These are phyloP conservation scores for Aschersonia sp. DNA, from an alignment of 2,329 filamentous ascomycete genomes.

Conservation along the genomic window DNA sequence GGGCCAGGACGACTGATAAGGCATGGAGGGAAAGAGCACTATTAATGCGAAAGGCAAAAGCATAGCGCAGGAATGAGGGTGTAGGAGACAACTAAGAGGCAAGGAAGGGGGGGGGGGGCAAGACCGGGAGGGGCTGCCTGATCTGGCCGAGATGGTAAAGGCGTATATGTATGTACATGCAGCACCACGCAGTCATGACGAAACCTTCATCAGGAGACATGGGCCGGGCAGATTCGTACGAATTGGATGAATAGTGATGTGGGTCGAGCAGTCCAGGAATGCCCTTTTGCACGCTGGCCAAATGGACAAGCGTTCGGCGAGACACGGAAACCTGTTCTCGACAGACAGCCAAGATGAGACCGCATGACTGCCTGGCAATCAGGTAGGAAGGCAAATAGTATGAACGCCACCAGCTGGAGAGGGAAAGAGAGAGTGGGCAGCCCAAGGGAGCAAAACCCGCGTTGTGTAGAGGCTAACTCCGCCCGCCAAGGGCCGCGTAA, in stretches of 20 bases:
- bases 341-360: not conserved
- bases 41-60: no score
- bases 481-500: not conserved
- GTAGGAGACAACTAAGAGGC: no score
- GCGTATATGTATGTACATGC: no score
- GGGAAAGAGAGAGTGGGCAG: not conserved
- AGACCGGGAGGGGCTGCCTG: no score
- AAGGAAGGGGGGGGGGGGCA: no score
- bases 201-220: not conserved
- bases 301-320: not conserved
- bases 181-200: no score
- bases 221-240: not conserved
- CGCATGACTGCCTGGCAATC: no score
- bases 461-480: not conserved
- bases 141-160: no score
- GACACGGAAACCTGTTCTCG: not conserved
- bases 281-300: not conserved
- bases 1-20: no score
- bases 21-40: no score
- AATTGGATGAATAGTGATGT: not conserved
- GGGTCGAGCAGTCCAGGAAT: not conserved
- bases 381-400: no score
- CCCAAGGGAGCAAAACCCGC: not conserved
- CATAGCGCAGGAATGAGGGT: no score
- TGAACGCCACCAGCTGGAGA: not conserved